Percentiles rank a stretch among this genome's conserved stretches.
Conservation (phyloP, 805 yeast species). For the Priceomyces medius region DNA sequence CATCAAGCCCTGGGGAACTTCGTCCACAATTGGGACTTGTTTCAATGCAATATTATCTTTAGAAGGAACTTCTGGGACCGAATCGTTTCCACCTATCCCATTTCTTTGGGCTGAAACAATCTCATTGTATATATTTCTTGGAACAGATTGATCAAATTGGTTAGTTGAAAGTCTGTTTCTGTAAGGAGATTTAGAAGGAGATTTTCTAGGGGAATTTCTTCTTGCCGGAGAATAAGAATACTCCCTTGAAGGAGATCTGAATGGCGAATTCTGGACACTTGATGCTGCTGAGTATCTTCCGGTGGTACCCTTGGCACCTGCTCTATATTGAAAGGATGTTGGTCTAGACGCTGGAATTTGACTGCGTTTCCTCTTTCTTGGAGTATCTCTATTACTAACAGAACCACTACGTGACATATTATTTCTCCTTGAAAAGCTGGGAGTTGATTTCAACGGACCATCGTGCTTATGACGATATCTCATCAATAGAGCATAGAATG, state of each 20-base stretch:
- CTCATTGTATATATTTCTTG: constrained; percentile 44
- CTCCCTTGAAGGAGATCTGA: constrained; percentile 23
- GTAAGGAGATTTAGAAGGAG: constrained; percentile 20
- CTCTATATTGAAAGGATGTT: constrained; percentile 42
- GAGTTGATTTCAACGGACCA: constrained; percentile 17
- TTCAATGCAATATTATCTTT: constrained; percentile 27
- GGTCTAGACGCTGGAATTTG: constrained; percentile 41
- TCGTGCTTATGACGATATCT: constrained; percentile 44
- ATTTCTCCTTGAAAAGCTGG: constrained; percentile 12
- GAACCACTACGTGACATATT: constrained; percentile 16
- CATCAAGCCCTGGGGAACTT: constrained; percentile 18
- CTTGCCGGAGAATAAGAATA: constrained; percentile 15
- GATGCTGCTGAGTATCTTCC: constrained; percentile 30
- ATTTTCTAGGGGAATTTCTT: constrained; percentile 19
- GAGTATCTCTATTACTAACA: constrained; percentile 19
- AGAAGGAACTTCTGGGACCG: constrained; percentile 39
- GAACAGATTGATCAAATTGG: constrained; percentile 30
- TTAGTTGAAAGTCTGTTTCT: constrained; percentile 8
- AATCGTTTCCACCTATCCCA: constrained; percentile 17
- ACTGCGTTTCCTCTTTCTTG: constrained; percentile 26
- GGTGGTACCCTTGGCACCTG: constrained; percentile 22
- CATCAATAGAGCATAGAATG: constrained; percentile 45
- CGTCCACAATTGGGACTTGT: constrained; percentile 18
- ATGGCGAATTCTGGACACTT: constrained; percentile 34
- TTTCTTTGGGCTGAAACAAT: constrained; percentile 35